Evolutionary conservation across 192 early-diverging fungal species (phyloP).

Genomic region (Allomyces javanicus): DNA sequence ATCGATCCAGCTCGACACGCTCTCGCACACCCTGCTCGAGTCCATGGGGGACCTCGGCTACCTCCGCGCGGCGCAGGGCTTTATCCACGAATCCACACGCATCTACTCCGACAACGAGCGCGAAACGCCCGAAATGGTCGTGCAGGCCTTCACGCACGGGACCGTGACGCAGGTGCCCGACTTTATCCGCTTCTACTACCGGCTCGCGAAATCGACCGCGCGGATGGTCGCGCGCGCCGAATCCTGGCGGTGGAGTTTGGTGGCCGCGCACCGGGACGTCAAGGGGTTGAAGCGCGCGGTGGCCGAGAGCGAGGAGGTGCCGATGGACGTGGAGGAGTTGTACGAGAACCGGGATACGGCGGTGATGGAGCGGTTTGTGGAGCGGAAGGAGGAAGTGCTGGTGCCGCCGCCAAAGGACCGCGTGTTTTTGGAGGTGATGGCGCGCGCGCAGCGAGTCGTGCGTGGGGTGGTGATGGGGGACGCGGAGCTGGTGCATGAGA

Average conservation of each 20-base stretch:
- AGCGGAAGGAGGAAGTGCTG: too few species aligned
- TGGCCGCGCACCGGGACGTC: too few species aligned
- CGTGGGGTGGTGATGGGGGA: too few species aligned
- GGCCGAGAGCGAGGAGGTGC: conserved; percentile 38
- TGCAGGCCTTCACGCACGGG: conserved; percentile 59
- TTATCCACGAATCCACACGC: conserved; percentile 35
- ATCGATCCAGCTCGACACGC: conserved; percentile 76
- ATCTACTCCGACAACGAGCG: conserved; percentile 60
- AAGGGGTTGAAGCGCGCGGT: conserved; percentile 42
- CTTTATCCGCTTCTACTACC: conserved; percentile 58
- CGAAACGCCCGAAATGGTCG: conserved; percentile 73
- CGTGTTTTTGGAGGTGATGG: too few species aligned
- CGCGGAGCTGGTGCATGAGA: too few species aligned
- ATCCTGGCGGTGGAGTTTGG: conserved; percentile 37
- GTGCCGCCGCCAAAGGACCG: too few species aligned
- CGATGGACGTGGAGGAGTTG: conserved; percentile 25
- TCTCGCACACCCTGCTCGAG: conserved; percentile 31
- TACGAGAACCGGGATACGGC: too few species aligned
- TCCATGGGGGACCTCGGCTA: conserved; percentile 15
- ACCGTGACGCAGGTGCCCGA: conserved; percentile 82
- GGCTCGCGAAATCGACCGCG: conserved; percentile 55
- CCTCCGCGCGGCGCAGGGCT: conserved; percentile 18
- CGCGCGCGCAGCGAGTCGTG: too few species aligned
- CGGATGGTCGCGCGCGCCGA: conserved; percentile 43
- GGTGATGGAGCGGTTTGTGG: too few species aligned